These are phyloP conservation scores for Lithospermum erythrorhizon DNA, from an alignment of 257 asterid species.

Conservation along the genomic window DNA sequence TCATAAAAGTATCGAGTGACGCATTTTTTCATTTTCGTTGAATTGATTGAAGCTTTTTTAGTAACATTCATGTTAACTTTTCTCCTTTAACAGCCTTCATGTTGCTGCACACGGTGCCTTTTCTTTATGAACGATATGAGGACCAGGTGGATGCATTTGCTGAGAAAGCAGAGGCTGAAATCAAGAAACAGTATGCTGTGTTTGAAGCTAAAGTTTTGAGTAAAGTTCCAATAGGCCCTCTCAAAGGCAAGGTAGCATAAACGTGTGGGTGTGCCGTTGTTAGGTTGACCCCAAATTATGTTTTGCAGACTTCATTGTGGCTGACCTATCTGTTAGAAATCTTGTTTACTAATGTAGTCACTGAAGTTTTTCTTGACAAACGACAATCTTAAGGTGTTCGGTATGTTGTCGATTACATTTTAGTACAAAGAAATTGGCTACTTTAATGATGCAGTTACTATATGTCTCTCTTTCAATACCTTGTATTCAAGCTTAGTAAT, in stretches of 20 bases:
- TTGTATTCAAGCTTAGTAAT: no score
- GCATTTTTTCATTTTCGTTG: not conserved
- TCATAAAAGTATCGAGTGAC: not conserved
- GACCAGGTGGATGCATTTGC: slow-evolving; percentile 75
- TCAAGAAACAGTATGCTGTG: slow-evolving; percentile 70
- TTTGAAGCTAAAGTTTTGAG: slow-evolving; percentile 63
- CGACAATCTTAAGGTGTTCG: slow-evolving; percentile 6
- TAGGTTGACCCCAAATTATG: slow-evolving; percentile 10
- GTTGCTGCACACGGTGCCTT: slow-evolving; percentile 66
- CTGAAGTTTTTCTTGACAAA: slow-evolving; percentile 17
- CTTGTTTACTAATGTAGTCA: slow-evolving; percentile 17
- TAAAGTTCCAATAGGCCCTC: slow-evolving; percentile 59
- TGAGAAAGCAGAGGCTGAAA: slow-evolving; percentile 76
- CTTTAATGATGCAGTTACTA: no score
- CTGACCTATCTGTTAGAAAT: slow-evolving; percentile 22
- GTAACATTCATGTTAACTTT: not conserved
- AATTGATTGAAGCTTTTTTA: not conserved
- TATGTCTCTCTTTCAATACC: no score
- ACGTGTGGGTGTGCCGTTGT: slow-evolving; percentile 11
- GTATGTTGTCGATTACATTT: slow-evolving; percentile 20
- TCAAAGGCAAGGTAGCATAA: slow-evolving; percentile 45
- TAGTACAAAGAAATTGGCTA: no score
- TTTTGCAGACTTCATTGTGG: slow-evolving; percentile 21
- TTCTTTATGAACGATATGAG: slow-evolving; percentile 68
- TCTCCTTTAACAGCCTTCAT: slow-evolving; percentile 34